Evolutionary conservation across 176 grass and related monocot genomes (phyloP).

Genomic region (Oropetium thomaeum): DNA sequence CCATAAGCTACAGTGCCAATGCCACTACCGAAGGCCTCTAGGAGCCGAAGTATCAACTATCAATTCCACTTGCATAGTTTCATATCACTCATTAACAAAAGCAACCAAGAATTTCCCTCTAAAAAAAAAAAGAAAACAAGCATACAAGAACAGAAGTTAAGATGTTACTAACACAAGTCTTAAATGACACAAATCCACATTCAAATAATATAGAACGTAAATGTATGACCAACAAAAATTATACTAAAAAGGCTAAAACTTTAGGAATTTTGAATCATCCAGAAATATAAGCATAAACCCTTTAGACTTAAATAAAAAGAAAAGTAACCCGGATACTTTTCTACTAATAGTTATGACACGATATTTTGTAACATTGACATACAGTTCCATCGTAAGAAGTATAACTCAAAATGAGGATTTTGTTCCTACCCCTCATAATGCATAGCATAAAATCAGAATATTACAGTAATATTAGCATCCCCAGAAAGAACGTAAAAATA

Average conservation of each 20-base stretch:
- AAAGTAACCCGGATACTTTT: neutral
- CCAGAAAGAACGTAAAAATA: neutral
- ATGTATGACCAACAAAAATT: neutral
- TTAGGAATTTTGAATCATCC: neutral
- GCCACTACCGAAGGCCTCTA: neutral
- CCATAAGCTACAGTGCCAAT: neutral
- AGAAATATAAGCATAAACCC: neutral
- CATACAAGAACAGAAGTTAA: conserved; percentile 5
- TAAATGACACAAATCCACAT: neutral
- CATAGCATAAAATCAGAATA: conserved; percentile 18
- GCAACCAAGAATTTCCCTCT: conserved; percentile 22
- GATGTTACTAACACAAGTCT: neutral
- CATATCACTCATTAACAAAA: neutral
- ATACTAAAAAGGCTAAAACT: conserved; percentile 7
- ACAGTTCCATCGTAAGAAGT: neutral
- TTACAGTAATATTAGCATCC: neutral
- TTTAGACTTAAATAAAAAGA: neutral
- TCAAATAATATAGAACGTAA: neutral
- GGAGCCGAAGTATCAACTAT: neutral
- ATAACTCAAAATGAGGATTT: neutral
- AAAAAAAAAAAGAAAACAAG: no score
- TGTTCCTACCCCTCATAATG: neutral
- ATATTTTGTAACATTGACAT: neutral
- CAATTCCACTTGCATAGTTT: neutral
- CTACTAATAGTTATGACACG: neutral